phyloP scores from a whole-genome alignment of 257 asterid species.

The Avicennia marina region DNA sequence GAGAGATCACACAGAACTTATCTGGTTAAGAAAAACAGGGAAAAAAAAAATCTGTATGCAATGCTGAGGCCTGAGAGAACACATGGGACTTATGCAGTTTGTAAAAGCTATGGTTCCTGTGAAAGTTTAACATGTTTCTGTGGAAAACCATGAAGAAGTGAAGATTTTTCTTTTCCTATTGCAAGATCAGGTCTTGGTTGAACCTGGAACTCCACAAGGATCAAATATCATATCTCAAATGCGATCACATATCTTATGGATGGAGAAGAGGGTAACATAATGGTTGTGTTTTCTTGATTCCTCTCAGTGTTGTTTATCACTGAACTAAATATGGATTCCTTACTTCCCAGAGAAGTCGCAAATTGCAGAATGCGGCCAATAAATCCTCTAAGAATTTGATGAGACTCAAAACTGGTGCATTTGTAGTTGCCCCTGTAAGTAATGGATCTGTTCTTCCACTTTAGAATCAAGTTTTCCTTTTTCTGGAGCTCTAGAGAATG shows the following conservation, averaged over 20 bases:
- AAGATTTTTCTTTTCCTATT: slow-evolving; percentile 1
- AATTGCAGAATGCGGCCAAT: slow-evolving; percentile 41
- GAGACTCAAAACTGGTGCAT: slow-evolving; percentile 72
- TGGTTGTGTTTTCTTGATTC: slow-evolving; percentile 13
- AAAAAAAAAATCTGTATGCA: too few species aligned
- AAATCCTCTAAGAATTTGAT: slow-evolving; percentile 49
- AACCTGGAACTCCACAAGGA: slow-evolving; percentile 99
- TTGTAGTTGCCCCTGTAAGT: slow-evolving; percentile 89
- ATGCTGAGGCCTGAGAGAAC: too few species aligned
- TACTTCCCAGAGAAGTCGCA: slow-evolving; percentile 58
- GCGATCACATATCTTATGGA: slow-evolving; percentile 94
- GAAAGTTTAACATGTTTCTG: too few species aligned
- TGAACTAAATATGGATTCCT: slow-evolving; percentile 18
- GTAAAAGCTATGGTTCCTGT: too few species aligned
- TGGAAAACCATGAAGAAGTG: too few species aligned
- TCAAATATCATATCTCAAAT: slow-evolving; percentile 84
- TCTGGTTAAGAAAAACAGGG: too few species aligned
- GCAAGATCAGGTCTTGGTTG: slow-evolving; percentile 68
- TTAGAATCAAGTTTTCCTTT: neutral
- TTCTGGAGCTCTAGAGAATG: neutral
- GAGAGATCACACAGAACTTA: too few species aligned
- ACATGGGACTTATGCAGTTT: too few species aligned
- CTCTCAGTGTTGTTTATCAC: slow-evolving; percentile 4
- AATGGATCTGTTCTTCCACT: slow-evolving; percentile 14
- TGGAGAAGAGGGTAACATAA: slow-evolving; percentile 80